These are phyloP conservation scores for Cnidoscolus chayamansa DNA, from an alignment of 441 rosid species.

Conservation along the genomic window DNA sequence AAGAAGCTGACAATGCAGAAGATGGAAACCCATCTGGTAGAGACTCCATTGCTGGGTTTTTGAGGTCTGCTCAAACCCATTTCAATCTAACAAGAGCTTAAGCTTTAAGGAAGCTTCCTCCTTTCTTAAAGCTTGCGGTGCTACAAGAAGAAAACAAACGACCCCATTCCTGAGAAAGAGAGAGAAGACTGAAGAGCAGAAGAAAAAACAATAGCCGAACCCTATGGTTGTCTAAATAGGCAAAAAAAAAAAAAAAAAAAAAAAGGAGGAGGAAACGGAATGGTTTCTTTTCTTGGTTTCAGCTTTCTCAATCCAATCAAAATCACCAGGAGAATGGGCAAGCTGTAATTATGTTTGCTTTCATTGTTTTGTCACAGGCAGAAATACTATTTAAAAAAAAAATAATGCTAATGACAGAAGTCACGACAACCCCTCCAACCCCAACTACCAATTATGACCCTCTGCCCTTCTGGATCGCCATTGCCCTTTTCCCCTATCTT, in stretches of 20 bases:
- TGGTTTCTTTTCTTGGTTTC: slow-evolving; percentile 17
- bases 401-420: slow-evolving; percentile 21
- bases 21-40: slow-evolving; percentile 72
- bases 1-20: slow-evolving; percentile 89
- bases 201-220: slow-evolving; percentile 20
- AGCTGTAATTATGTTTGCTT: slow-evolving; percentile 21
- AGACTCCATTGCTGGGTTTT: slow-evolving; percentile 63
- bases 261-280: slow-evolving; percentile 5
- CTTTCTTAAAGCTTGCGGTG: slow-evolving; percentile 25
- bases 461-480: background rate
- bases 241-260: background rate
- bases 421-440: slow-evolving; percentile 10
- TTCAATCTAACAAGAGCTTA: slow-evolving; percentile 27
- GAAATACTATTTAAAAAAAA: slow-evolving; percentile 4
- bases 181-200: slow-evolving; percentile 7
- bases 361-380: slow-evolving; percentile 23
- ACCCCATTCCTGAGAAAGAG: slow-evolving; percentile 30
- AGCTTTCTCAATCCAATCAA: slow-evolving; percentile 24
- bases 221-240: slow-evolving; percentile 5
- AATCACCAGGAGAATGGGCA: slow-evolving; percentile 21
- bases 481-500: background rate
- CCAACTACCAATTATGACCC: slow-evolving; percentile 36
- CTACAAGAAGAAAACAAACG: slow-evolving; percentile 32
- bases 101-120: slow-evolving; percentile 33
- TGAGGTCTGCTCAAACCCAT: slow-evolving; percentile 83